A percentile compares a stretch with the other conserved stretches of the same genome.
Conservation (phyloP, 106 monocot species). For the Dendrobium chrysotoxum region DNA sequence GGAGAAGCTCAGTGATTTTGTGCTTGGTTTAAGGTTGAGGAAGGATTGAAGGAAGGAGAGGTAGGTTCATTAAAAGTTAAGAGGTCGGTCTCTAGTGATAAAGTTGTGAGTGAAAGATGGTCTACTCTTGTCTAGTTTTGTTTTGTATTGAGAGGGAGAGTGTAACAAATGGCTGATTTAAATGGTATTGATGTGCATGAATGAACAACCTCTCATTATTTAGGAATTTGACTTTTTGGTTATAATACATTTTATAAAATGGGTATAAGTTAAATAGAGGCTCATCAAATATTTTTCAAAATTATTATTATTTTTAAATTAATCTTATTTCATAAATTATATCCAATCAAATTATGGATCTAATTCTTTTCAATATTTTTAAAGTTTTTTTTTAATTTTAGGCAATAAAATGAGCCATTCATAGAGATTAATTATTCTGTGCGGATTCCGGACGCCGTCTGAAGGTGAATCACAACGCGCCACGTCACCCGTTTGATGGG, state of each 20-base stretch:
- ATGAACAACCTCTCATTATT: background rate
- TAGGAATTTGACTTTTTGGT: background rate
- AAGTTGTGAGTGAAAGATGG: background rate
- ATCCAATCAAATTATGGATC: no score
- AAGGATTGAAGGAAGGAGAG: background rate
- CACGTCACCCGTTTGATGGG: no score
- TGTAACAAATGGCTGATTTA: background rate
- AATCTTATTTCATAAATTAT: no score
- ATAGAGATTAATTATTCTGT: no score
- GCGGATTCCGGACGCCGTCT: no score
- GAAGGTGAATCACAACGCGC: no score
- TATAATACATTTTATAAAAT: no score
- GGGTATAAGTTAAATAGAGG: background rate
- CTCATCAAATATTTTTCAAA: background rate
- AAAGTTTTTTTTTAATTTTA: no score
- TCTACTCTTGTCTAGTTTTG: background rate
- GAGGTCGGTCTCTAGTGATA: background rate
- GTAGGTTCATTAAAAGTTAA: background rate
- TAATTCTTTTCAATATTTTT: no score
- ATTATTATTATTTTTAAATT: no score
- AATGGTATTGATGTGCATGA: background rate
- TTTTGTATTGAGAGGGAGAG: background rate
- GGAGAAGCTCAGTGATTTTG: background rate
- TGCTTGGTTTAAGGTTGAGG: background rate
- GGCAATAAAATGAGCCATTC: no score